These are phyloP conservation scores for Castanopsis chinensis DNA, from an alignment of 306 rosid genomes.

Conservation along the genomic window DNA sequence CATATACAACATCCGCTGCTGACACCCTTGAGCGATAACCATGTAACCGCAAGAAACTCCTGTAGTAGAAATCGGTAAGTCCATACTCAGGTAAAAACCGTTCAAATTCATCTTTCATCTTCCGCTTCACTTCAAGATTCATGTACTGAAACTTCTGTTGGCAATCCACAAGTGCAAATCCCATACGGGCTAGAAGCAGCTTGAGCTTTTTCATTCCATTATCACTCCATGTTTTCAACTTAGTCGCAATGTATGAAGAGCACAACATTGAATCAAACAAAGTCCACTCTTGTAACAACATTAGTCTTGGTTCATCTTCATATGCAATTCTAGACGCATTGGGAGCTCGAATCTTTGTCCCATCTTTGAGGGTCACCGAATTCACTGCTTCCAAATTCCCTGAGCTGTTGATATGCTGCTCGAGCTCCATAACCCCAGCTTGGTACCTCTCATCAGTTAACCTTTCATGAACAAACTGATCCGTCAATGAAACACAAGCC, in stretches of 20 bases:
- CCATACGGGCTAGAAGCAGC: conserved; percentile 91
- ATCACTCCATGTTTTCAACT: conserved; percentile 95
- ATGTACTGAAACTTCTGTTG: conserved; percentile 91
- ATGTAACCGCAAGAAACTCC: conserved; percentile 73
- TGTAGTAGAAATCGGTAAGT: conserved; percentile 77
- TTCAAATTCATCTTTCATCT: conserved; percentile 82
- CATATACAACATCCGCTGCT: conserved; percentile 98
- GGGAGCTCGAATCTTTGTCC: conserved; percentile 80
- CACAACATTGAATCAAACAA: conserved; percentile 91
- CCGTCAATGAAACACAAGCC: conserved; percentile 83
- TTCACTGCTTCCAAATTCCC: conserved; percentile 80
- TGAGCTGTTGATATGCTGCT: conserved; percentile 77
- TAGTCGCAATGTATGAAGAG: conserved; percentile 80
- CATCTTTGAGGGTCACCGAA: conserved; percentile 75
- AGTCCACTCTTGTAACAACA: conserved; percentile 92
- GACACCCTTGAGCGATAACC: conserved; percentile 85
- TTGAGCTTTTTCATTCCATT: conserved; percentile 87
- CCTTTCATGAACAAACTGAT: conserved; percentile 89
- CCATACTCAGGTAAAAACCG: conserved; percentile 83
- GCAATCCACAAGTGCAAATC: conserved; percentile 88
- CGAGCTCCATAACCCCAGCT: conserved; percentile 92
- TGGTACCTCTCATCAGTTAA: conserved; percentile 86
- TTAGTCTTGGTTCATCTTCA: conserved; percentile 91
- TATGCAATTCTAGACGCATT: conserved; percentile 62
- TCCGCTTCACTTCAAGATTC: conserved; percentile 82